Conservation (phyloP, 1,139 yeast genomes). For the Geotrichum europaeum region DNA sequence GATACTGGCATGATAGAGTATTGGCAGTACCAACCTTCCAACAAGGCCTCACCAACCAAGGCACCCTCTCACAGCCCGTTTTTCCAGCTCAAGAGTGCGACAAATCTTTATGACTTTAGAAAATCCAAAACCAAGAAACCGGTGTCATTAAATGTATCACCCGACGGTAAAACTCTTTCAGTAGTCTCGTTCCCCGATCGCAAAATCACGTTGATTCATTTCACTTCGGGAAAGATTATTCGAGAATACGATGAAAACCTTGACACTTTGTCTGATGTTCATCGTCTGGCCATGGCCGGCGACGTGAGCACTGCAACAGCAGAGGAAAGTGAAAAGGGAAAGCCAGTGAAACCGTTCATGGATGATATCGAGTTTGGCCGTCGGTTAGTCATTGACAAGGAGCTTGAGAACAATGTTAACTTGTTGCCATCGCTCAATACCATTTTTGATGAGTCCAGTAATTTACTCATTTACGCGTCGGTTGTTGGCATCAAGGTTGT, state of each 20-base stretch:
- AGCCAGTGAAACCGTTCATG: conserved; percentile 10
- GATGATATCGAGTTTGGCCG: conserved; percentile 31
- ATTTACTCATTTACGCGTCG: conserved; percentile 36
- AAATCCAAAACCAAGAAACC: conserved; percentile 32
- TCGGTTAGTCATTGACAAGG: conserved; percentile 32
- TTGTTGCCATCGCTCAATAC: conserved; percentile 21
- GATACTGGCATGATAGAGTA: conserved; percentile 42
- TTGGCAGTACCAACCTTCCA: conserved; percentile 35
- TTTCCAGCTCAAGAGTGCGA: conserved; percentile 40
- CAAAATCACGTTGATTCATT: conserved; percentile 35
- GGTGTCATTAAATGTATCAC: conserved; percentile 27
- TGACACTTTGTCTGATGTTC: conserved; percentile 27
- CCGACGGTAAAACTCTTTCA: conserved; percentile 30
- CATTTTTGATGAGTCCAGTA: conserved; percentile 37
- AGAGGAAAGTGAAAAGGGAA: neutral
- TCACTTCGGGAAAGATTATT: conserved; percentile 36
- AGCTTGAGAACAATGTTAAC: conserved; percentile 21
- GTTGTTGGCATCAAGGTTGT: conserved; percentile 37
- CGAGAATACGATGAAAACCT: conserved; percentile 36
- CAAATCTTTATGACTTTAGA: conserved; percentile 41
- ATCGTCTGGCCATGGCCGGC: conserved; percentile 28
- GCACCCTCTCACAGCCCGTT: conserved; percentile 14
- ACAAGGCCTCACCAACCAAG: conserved; percentile 10
- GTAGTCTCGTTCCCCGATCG: conserved; percentile 35
- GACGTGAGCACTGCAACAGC: conserved; percentile 12